phyloP scores from a whole-genome alignment of 2,329 filamentous ascomycete genomes.

The Aspergillus fumigatus region DNA sequence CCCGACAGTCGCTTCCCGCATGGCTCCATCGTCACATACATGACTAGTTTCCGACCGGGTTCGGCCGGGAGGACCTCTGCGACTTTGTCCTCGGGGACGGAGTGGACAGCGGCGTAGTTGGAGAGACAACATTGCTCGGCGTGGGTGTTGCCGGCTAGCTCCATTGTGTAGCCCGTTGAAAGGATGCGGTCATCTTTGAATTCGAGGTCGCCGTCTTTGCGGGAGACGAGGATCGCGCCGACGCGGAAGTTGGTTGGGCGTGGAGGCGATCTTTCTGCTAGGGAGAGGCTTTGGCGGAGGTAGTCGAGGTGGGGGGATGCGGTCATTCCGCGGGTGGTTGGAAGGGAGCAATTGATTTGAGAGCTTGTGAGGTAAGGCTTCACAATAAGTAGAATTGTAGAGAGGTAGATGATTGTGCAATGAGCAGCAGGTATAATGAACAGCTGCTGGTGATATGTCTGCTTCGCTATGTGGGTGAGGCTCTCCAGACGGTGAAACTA shows the following conservation, averaged over 20 bases:
- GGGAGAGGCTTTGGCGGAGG: constrained; percentile 68
- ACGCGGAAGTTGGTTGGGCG: constrained; percentile 91
- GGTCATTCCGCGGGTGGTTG: constrained; percentile 13
- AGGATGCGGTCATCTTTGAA: constrained; percentile 51
- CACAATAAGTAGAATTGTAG: constrained; percentile 3
- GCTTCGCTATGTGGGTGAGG: constrained; percentile 16
- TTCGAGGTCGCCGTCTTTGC: constrained; percentile 23
- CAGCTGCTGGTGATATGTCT: neutral
- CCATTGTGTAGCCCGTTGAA: constrained; percentile 83
- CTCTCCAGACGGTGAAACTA: neutral
- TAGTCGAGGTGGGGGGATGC: constrained; percentile 40
- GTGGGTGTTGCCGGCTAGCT: constrained; percentile 89
- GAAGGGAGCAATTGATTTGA: neutral
- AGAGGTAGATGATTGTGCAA: neutral
- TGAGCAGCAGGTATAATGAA: neutral
- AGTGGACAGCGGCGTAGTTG: constrained; percentile 51
- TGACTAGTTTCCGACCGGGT: constrained; percentile 46
- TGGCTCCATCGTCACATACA: constrained; percentile 86
- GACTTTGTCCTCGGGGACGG: constrained; percentile 32
- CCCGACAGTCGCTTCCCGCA: constrained; percentile 44
- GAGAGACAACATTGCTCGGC: constrained; percentile 88
- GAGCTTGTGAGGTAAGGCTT: neutral
- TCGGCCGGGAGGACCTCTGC: constrained; percentile 39
- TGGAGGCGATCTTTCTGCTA: constrained; percentile 74
- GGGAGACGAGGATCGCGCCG: constrained; percentile 73